Evolutionary conservation across 148 eudicot species (phyloP), one percentile per base, ranked within the genome.

Genomic region (Heliamphora exappendiculata): DNA sequence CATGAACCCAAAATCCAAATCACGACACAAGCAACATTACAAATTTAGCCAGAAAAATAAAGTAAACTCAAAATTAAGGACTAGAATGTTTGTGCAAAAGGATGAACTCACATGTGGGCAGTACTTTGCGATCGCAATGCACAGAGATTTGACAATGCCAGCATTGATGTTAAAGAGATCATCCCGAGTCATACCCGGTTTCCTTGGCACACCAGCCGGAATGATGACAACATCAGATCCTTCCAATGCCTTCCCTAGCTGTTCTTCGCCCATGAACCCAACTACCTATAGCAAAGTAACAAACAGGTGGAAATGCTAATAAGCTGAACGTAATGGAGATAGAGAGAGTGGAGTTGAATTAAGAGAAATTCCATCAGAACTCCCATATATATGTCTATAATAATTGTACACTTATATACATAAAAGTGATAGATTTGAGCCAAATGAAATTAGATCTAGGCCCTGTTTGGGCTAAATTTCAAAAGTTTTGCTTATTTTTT

Each of bases 121-220:
- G 41, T 96, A 88, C 81, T 88, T 90, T 73, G 99, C 87, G 65
- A 96, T 93, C 37, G 91, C 93, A 51, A 78, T 78, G 82, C 88
- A 82, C 49, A 96, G 89, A 60, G 84, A 78, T 78, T 88, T 90
- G 68, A 96, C 99, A 84, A 96, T 96, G 64, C 99, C 97, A 33
- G 99, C 99, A 84, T 96, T 96, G 81, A 96, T 93, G 84, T 93
- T 91, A 80, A 96, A 96, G 79, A 96, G 97, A 76, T 96, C 99
- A 79, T 96, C 98, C 70, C 99, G 89, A 24, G 98, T 93, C 99
- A 96, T 96, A 75, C 99, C 99, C 6, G 99, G 99, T 83, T 96
- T 96, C 77, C 99, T 86, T 28, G 99, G 99, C 42, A 96, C 94
- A 81, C 99, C 99, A 76, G 99, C 99, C 13, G 99, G 99, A 76